phyloP scores from a whole-genome alignment of 2,329 filamentous ascomycete genomes.

The Trichoderma polysporum region DNA sequence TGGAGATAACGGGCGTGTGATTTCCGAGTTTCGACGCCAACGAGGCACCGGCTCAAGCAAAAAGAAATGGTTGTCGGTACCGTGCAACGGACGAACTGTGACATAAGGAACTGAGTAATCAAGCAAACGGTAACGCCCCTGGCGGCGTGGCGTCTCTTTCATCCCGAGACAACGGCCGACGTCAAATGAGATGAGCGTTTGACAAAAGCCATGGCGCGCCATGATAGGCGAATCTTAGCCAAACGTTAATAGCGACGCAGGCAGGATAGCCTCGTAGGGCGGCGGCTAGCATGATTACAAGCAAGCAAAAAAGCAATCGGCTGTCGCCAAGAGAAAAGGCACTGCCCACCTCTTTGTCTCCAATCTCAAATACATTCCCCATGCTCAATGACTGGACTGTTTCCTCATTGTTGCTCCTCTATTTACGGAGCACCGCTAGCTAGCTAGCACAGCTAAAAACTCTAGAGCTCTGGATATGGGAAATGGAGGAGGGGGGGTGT shows the following conservation, averaged over 20 bases:
- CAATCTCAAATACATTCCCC: neutral
- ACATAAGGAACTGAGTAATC: constrained; percentile 4
- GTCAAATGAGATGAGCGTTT: constrained; percentile 16
- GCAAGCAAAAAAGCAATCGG: neutral
- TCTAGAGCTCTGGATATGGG: neutral
- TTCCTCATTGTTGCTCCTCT: neutral
- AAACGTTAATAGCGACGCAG: constrained; percentile 8
- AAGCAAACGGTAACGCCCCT: constrained; percentile 14
- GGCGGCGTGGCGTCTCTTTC: constrained; percentile 19
- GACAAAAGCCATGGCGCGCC: constrained; percentile 6
- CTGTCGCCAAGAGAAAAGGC: constrained; percentile 11
- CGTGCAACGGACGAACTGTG: neutral
- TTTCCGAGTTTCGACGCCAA: neutral
- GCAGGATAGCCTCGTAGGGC: constrained; percentile 19
- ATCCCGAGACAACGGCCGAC: constrained; percentile 20
- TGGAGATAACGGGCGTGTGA: neutral
- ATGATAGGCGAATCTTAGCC: constrained; percentile 17
- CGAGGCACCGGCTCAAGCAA: neutral
- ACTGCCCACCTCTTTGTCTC: neutral
- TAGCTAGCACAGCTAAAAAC: neutral
- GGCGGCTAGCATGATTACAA: neutral
- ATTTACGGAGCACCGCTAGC: neutral
- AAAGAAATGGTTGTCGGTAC: neutral
- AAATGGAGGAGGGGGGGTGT: neutral
- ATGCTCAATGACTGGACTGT: neutral